These are phyloP conservation scores for Kondoa subrosea DNA, from an alignment of 768 basidiomycete species.

Conservation along the genomic window DNA sequence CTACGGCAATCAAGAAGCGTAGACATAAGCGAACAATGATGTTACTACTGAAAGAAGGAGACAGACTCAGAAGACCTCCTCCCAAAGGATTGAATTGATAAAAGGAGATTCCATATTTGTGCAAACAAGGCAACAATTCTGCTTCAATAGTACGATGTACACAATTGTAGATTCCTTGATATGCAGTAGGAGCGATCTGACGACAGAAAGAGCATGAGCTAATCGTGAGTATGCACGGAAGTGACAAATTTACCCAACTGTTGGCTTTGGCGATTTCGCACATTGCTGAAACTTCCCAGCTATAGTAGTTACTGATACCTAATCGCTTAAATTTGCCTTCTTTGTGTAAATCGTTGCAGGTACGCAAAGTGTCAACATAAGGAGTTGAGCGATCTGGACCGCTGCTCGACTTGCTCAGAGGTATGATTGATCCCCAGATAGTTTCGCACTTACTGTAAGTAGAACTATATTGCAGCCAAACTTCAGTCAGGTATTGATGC, in stretches of 20 bases:
- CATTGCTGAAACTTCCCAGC: constrained; percentile 40
- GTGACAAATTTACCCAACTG: constrained; percentile 40
- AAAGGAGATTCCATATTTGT: constrained; percentile 33
- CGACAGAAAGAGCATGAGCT: too few species aligned
- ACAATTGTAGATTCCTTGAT: constrained; percentile 36
- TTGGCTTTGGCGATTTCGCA: constrained; percentile 36
- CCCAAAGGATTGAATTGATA: constrained; percentile 34
- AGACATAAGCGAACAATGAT: too few species aligned
- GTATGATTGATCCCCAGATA: neutral
- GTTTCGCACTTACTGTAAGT: constrained; percentile 32
- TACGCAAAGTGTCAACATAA: constrained; percentile 39
- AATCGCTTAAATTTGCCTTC: constrained; percentile 40
- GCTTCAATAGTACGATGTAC: constrained; percentile 36
- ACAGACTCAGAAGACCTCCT: constrained; percentile 14
- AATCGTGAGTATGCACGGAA: too few species aligned
- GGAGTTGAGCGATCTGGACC: constrained; percentile 36
- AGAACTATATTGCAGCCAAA: too few species aligned
- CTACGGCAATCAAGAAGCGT: constrained; percentile 35
- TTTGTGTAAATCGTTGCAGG: constrained; percentile 39
- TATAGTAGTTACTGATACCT: constrained; percentile 22
- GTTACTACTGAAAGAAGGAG: too few species aligned
- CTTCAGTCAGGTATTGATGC: too few species aligned
- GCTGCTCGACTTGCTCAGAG: constrained; percentile 14
- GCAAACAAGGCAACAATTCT: constrained; percentile 36
- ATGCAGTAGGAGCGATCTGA: neutral